Base-by-base conservation (phyloP, 805 yeast genomes). In the Saccharomycopsis fodiens region DNA sequence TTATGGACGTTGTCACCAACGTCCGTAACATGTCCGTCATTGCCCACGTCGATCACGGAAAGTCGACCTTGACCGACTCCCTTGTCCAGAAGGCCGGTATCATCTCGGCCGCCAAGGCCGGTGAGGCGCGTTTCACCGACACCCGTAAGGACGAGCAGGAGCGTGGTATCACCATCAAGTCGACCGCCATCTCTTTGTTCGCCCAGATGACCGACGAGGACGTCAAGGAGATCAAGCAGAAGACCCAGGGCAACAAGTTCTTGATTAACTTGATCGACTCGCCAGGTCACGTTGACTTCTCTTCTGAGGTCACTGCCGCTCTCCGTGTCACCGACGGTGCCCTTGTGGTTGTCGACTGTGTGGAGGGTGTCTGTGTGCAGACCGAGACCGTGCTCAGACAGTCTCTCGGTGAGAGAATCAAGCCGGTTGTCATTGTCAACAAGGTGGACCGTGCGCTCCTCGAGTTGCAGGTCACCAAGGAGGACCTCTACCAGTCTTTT, bases 281-380 rank as follows among this genome's bases (percentile, higher is more conserved):
- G 61, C 98, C 98, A 75, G 98, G 98, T 85, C 98, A 91, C 97
- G 97, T 91, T 81, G 98, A 91, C 78, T 91, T 91, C 89, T 88
- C 97, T 56, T 93, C 97, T 60, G 98, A 91, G 76, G 98, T 91
- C 66, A 93, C 97, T 67, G 97, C 97, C 63, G 98, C 98, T 73
- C 83, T 91, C 68, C 89, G 98, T 78, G 97, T 91, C 65, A 93
- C 97, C 61, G 98, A 91, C 70, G 98, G 98, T 88, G 97, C 98
- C 68, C 80, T 91, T 68, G 97, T 91, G 63, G 98, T 91, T 63
- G 97, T 91, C 68, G 97, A 93, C 75, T 82, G 95, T 76, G 89
- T 91, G 70, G 97, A 93, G 75, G 98, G 98, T 89, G 98, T 91
- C 68, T 93, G 97, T 83, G 97, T 93, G 69, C 98, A 91, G 80